phyloP scores from a whole-genome alignment of 768 basidiomycete genomes.

The Myochromella boudieri region DNA sequence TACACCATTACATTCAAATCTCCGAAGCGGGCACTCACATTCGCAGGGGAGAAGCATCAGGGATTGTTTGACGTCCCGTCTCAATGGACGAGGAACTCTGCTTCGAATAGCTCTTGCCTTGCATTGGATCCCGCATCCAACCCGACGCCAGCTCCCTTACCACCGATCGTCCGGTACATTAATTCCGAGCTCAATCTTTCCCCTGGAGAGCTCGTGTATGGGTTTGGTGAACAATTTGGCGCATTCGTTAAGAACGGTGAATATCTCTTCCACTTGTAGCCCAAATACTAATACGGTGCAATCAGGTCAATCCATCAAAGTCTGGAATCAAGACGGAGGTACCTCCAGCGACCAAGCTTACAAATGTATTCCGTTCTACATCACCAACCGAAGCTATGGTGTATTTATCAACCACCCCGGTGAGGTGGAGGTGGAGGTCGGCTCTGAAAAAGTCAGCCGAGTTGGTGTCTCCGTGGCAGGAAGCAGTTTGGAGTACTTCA shows the following conservation, averaged over 20 bases:
- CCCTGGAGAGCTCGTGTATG: constrained; percentile 72
- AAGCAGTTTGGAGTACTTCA: constrained; percentile 64
- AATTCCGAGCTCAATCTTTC: constrained; percentile 63
- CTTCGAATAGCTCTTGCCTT: constrained; percentile 56
- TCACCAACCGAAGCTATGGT: constrained; percentile 71
- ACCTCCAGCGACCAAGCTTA: constrained; percentile 70
- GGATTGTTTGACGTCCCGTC: constrained; percentile 56
- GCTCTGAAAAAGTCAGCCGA: constrained; percentile 63
- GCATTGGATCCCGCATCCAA: constrained; percentile 59
- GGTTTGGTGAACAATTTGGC: constrained; percentile 74
- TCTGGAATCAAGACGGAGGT: constrained; percentile 79
- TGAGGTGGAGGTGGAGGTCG: constrained; percentile 74
- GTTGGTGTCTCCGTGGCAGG: constrained; percentile 66
- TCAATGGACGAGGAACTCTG: constrained; percentile 48
- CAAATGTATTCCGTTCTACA: constrained; percentile 68
- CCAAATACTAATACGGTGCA: background rate
- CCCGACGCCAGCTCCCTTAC: constrained; percentile 43
- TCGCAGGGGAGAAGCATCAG: constrained; percentile 55
- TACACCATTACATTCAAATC: constrained; percentile 66
- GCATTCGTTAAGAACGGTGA: constrained; percentile 75
- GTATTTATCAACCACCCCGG: constrained; percentile 77
- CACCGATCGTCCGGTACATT: constrained; percentile 45
- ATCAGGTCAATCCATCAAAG: constrained; percentile 53
- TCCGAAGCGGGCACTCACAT: constrained; percentile 41
- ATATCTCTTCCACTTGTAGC: constrained; percentile 23